Percentiles rank a stretch among this genome's conserved stretches.
Conservation (phyloP, 2,329 filamentous ascomycete genomes). For the Alternaria solani region DNA sequence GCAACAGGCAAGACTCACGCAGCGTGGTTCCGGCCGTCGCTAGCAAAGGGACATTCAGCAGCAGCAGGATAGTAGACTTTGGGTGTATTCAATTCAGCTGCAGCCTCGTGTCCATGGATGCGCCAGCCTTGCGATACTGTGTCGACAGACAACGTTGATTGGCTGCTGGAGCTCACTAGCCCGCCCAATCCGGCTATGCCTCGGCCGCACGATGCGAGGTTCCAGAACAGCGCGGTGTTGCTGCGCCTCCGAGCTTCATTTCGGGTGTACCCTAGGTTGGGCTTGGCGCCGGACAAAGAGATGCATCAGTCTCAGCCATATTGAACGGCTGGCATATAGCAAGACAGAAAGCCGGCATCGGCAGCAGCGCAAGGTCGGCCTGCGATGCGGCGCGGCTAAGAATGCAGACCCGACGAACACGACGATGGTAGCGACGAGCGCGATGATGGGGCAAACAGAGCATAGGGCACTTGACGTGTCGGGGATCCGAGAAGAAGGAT, state of each 20-base stretch:
- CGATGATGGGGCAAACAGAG: background rate
- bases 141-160: background rate
- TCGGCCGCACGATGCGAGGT: constrained; percentile 15
- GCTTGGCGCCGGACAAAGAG: constrained; percentile 5
- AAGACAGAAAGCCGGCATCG: background rate
- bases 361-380: background rate
- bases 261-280: constrained; percentile 19
- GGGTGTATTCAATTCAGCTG: background rate
- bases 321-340: background rate
- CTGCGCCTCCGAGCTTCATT: constrained; percentile 21
- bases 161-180: background rate
- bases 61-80: background rate
- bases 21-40: background rate
- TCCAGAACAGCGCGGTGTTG: constrained; percentile 12
- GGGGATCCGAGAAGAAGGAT: constrained; percentile 11
- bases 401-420: background rate
- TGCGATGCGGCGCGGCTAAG: background rate
- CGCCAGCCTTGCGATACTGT: constrained; percentile 10
- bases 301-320: constrained; percentile 2
- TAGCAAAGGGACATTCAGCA: background rate
- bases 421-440: background rate
- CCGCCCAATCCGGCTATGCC: constrained; percentile 15
- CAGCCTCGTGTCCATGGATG: background rate
- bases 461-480: background rate
- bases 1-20: background rate